Percentiles rank a stretch among this genome's conserved stretches.
Conservation (phyloP, 257 asterid species). For the Prunella vulgaris region DNA sequence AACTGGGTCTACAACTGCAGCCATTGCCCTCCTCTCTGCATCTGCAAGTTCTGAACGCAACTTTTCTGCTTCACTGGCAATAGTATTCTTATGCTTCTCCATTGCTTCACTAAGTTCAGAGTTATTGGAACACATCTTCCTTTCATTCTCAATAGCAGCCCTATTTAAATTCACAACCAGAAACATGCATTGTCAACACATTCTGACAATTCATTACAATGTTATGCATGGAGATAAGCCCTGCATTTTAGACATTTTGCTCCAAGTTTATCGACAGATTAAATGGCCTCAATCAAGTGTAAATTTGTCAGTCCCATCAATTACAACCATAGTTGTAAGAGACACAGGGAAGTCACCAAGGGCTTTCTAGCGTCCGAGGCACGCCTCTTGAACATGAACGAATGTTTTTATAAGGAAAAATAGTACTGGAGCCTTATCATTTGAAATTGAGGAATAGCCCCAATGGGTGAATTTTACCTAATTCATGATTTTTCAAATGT, state of each 20-base stretch:
- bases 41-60: conserved; percentile 58
- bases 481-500: background rate
- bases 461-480: background rate
- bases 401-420: background rate
- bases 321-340: background rate
- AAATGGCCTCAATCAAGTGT: conserved; percentile 3
- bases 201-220: background rate
- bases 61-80: conserved; percentile 61
- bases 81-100: conserved; percentile 59
- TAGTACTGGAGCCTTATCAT: background rate
- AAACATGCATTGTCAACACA: background rate
- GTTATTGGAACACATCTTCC: conserved; percentile 49
- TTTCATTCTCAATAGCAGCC: conserved; percentile 77
- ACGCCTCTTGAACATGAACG: background rate
- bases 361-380: background rate
- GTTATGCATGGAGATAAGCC: background rate
- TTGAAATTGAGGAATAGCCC: background rate
- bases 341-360: background rate
- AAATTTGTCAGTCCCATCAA: background rate
- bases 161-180: conserved; percentile 35
- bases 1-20: conserved; percentile 38
- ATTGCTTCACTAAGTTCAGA: conserved; percentile 49
- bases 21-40: conserved; percentile 60
- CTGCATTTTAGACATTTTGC: background rate
- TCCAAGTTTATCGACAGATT: background rate